These are phyloP conservation scores for Entomortierella lignicola DNA, from an alignment of 192 early-diverging fungal genomes.

Conservation along the genomic window DNA sequence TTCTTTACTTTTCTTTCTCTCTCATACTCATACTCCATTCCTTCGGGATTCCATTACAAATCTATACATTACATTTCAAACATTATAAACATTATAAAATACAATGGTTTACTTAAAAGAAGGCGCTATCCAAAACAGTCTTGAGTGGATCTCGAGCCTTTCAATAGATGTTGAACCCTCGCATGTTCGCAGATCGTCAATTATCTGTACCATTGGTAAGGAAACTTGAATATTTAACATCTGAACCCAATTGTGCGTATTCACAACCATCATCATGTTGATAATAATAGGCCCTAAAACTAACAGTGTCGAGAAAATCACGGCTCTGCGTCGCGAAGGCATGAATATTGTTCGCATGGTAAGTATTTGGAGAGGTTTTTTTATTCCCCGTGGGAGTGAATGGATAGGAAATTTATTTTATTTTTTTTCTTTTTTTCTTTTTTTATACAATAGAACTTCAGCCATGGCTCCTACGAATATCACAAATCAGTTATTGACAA, in stretches of 20 bases:
- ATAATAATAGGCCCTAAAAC: conserved; percentile 71
- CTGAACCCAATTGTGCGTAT: not conserved
- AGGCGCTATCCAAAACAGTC: conserved; percentile 65
- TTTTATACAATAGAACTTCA: conserved; percentile 34
- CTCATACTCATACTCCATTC: too few relatives aligned
- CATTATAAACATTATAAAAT: not conserved
- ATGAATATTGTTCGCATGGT: conserved; percentile 89
- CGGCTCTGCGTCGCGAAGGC: conserved; percentile 74
- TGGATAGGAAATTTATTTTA: too few relatives aligned
- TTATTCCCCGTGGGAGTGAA: not conserved
- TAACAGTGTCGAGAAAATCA: conserved; percentile 77
- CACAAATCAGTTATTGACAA: conserved; percentile 80
- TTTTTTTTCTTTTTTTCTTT: not conserved
- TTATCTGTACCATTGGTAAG: conserved; percentile 86
- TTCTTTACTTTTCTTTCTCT: not conserved
- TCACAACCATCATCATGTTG: not conserved
- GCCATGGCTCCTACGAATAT: conserved; percentile 60
- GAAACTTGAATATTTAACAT: not conserved
- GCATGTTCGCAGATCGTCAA: conserved; percentile 79
- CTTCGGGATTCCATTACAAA: too few relatives aligned
- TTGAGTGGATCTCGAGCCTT: conserved; percentile 79
- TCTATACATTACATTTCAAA: not conserved
- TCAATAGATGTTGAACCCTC: conserved; percentile 67
- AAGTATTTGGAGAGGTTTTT: not conserved
- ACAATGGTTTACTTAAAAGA: conserved; percentile 20